Evolutionary conservation across 148 eudicot species (phyloP), one percentile per base, ranked within the genome.

Genomic region (Drosera capensis): DNA sequence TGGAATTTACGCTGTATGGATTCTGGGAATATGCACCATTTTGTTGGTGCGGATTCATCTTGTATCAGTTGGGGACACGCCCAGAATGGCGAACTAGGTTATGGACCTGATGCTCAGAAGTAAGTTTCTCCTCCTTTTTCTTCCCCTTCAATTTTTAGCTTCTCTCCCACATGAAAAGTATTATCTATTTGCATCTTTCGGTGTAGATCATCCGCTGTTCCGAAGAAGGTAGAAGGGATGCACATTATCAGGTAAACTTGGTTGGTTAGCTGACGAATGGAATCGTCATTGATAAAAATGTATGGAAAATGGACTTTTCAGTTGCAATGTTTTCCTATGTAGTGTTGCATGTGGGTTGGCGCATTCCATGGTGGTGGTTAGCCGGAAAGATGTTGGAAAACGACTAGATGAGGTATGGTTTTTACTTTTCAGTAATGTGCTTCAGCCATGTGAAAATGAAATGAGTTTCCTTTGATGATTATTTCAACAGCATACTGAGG

Each of bases 31-130:
- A 64, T 68, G 86, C 87, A 80, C 71, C 94, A 88, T 62, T 83
- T 71, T 53, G 97, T 84, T 56, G 97, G 97, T 58, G 94, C 97
- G 23, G 97, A 88, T 63, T 65, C 71, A 37, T 88, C 97, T 9
- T 88, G 97, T 58, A 88, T 88, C 49, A 88, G 97, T 57, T 88
- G 97, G 97, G 97, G 97, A 8, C 86, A 66, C 49, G 97, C 92
- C 14, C 80, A 75, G 47, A 68, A 71, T 54, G 97, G 97, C 42
- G 97, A 88, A 68, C 67, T 88, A 62, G 97, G 97, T 54, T 88
- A 88, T 65, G 97, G 85, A 49, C 72, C 85, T 28, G 40, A 60
- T 34, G 70, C 54, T 3, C 85, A 78, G 52, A 78, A 78, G 85
- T 74, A 57, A 61, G 26, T 29, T 29, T 42, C 37, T 29, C 45